Base-by-base conservation (phyloP, 495 filamentous ascomycete genomes). In the Alectoria sarmentosa region DNA sequence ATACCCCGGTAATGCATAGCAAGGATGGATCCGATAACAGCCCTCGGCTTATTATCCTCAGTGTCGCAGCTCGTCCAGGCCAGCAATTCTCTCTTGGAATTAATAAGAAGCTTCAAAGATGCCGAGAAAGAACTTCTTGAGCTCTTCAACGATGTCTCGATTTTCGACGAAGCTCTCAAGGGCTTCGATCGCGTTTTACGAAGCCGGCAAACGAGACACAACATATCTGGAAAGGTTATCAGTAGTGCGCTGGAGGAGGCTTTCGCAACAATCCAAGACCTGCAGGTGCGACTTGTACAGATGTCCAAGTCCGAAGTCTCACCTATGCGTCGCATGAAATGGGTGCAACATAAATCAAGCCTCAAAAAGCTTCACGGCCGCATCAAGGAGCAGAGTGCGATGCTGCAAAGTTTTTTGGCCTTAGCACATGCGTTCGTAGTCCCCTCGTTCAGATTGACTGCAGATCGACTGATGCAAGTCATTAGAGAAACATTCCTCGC, bases 11-110 rank as follows among this genome's bases (percentile, higher is more conserved):
- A 28, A 61, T 65, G 63, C 63, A 17, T 15, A 23, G 14, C 32
- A 65, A 52, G 42, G 10, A 65, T 65, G 63, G 63, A 65, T 30
- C 63, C 63, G 6, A 65, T 65, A 34, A 65, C 63, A 61, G 63
- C 63, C 19, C 64, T 65, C 15, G 63, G 63, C 42, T 37, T 65
- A 42, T 36, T 65, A 37, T 59, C 38, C 37, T 62, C 63, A 2
- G 38, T 65, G n/a, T 41, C 63, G 4, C 44, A 61, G 39, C 58
- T 65, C 21, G 54, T 65, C 39, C 28, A 65, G 44, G 41, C 41
- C 26, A 65, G 58, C 42, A 62, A 62, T 28, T 46, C 26, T 7
- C 39, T 54, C 6, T 11, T 62, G 10, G 42, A 49, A 32, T 15
- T 65, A 14, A 21, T 52, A 1, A 65, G 54, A 32, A 38, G 21